Base-by-base conservation (phyloP, 768 basidiomycete genomes). In the Udeniomyces megalosporus region DNA sequence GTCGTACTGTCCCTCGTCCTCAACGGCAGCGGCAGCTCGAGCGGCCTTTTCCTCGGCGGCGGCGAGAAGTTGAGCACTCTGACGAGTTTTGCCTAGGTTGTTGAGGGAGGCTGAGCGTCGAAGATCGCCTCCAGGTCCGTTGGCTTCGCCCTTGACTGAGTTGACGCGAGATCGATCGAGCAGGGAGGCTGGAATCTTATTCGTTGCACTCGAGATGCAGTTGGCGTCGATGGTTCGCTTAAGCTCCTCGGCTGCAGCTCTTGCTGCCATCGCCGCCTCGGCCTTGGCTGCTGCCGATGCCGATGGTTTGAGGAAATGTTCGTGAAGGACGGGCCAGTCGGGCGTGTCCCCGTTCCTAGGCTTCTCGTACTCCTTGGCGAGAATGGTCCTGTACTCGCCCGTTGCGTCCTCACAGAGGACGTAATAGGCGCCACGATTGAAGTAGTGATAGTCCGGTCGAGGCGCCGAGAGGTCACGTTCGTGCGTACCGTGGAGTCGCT, bases 401-500 rank as follows among this genome's bases (percentile, higher is more conserved):
- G 79, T 80, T 61, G 89, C 79, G 69, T 97, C 93, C 72, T 97
- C 92, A n/a, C 96, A 80, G 48, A 97, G 79, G 49, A 96, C 79
- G 71, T 89, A 96, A 70, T 80, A 83, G 56, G 79, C 81, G 46
- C 78, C 78, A 46, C 82, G 81, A 20, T 80, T 74, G 73, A 97
- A 97, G 72, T 97, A 99, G 61, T 80, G 81, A 70, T 82, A 88
- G 72, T 92, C 90, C 66, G 85, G 84, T 54, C 91, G 82, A 66
- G 81, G 87, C 66, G 91, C 86, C 22, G 81, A 83, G 1, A 88
- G 84, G 74, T 99, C 95, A 50, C 93, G 86, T 76, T 99, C 95
- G 20, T 82, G 84, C 1, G 83, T 85, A 50, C 95, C 95, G 66
- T 88, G 82, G 46, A 87, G 73, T 65, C 83, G 83, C 71, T 97